A percentile compares a stretch with the other conserved stretches of the same genome.
phyloP scores from a whole-genome alignment of 148 eudicot genomes.

The Chenopodium quinoa region DNA sequence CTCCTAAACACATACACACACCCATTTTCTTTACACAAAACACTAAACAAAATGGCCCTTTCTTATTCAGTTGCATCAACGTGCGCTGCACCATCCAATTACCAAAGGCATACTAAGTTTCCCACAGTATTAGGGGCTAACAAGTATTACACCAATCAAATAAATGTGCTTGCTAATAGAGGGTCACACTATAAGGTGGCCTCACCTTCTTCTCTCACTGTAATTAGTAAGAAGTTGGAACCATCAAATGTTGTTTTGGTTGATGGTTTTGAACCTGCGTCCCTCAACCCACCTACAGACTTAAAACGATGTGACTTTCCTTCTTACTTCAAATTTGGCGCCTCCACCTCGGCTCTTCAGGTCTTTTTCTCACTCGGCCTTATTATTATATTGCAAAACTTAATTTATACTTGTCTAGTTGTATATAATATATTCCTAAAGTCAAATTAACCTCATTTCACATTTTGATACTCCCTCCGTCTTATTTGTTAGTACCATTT shows the following conservation, averaged over 20 bases:
- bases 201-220: neutral
- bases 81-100: neutral
- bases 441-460: no score
- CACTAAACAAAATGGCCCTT: neutral
- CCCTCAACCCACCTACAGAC: neutral
- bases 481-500: no score
- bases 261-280: constrained; percentile 8
- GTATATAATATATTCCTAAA: no score
- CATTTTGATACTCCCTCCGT: no score
- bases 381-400: no score
- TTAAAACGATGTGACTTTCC: constrained; percentile 5
- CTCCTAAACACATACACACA: neutral
- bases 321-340: neutral
- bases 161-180: neutral
- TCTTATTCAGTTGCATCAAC: neutral
- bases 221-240: neutral
- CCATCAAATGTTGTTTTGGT: neutral
- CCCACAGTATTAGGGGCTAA: neutral
- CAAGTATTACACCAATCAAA: neutral
- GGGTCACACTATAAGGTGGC: neutral
- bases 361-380: neutral
- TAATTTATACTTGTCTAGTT: no score
- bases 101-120: neutral
- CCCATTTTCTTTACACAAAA: neutral
- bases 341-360: neutral